A percentile compares a stretch with the other conserved stretches of the same genome.
These are phyloP conservation scores for Brassica balearica DNA, from an alignment of 441 rosid species.

Conservation along the genomic window DNA sequence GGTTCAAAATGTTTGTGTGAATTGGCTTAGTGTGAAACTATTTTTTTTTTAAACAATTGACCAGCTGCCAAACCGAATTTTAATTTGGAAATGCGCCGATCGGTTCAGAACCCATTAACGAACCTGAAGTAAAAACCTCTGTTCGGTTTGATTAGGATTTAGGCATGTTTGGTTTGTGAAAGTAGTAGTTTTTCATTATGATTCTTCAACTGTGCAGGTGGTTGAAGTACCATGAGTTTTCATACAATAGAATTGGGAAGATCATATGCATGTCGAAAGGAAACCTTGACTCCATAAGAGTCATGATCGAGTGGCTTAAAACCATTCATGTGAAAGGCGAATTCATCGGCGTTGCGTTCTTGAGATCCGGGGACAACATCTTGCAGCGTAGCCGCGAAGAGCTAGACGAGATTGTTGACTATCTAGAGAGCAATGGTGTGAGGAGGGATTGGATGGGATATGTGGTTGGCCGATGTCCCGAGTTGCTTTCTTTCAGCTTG, in stretches of 20 bases:
- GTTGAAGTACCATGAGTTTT: constrained; percentile 82
- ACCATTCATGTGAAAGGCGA: constrained; percentile 75
- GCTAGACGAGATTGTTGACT: constrained; percentile 68
- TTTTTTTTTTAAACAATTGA: no score
- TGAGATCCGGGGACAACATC: constrained; percentile 68
- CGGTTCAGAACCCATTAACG: background rate
- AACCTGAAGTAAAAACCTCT: no score
- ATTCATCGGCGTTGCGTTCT: constrained; percentile 69
- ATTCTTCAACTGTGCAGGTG: constrained; percentile 59
- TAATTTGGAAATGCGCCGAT: background rate
- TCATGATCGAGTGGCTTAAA: constrained; percentile 74
- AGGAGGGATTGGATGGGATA: constrained; percentile 90
- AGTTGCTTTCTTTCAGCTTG: constrained; percentile 62
- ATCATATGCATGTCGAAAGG: constrained; percentile 74
- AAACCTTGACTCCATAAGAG: constrained; percentile 65
- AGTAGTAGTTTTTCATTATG: constrained; percentile 6
- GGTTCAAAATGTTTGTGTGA: no score
- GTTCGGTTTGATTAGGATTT: background rate
- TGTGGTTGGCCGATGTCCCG: constrained; percentile 79
- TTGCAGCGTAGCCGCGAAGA: constrained; percentile 60
- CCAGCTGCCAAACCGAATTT: background rate
- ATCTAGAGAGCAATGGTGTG: constrained; percentile 79
- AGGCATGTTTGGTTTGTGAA: background rate
- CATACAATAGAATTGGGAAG: constrained; percentile 82
- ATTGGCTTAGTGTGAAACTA: no score